phyloP scores from a whole-genome alignment of 1,284 basidiomycete genomes.

The Ceratobasidium sp. region DNA sequence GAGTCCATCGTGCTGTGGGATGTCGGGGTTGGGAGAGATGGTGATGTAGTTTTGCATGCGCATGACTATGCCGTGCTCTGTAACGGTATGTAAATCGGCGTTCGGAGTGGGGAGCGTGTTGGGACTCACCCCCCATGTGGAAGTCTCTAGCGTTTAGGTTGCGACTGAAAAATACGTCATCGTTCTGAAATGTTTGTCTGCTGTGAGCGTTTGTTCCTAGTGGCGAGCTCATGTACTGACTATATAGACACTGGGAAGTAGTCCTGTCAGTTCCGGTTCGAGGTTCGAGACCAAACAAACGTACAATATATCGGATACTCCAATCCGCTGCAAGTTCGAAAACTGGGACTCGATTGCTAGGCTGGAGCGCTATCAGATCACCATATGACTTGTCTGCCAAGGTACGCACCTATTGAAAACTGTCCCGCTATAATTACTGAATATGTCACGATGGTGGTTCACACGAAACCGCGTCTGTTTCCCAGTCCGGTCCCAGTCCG shows the following conservation, averaged over 20 bases:
- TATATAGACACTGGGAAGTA: conserved; percentile 7
- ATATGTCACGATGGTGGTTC: conserved; percentile 26
- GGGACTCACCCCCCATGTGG: conserved; percentile 23
- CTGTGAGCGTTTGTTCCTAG: no score
- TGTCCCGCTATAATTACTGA: conserved; percentile 27
- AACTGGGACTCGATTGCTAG: conserved; percentile 40
- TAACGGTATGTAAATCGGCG: background rate
- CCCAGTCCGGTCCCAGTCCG: background rate
- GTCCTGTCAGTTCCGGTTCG: background rate
- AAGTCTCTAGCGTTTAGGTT: conserved; percentile 31
- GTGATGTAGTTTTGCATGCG: conserved; percentile 42
- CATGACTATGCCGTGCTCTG: conserved; percentile 39
- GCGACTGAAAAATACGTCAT: conserved; percentile 37
- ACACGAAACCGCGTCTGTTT: conserved; percentile 14
- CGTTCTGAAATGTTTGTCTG: background rate
- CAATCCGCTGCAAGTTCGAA: conserved; percentile 17
- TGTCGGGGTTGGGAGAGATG: conserved; percentile 23
- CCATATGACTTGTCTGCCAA: background rate
- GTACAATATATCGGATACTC: conserved; percentile 33
- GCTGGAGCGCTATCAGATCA: background rate
- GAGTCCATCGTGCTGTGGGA: conserved; percentile 30
- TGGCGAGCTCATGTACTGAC: no score
- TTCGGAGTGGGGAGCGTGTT: background rate
- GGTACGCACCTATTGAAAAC: conserved; percentile 29
- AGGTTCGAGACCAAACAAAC: background rate